These are phyloP conservation scores for Candida maesae DNA, from an alignment of 805 yeast species.

Conservation along the genomic window DNA sequence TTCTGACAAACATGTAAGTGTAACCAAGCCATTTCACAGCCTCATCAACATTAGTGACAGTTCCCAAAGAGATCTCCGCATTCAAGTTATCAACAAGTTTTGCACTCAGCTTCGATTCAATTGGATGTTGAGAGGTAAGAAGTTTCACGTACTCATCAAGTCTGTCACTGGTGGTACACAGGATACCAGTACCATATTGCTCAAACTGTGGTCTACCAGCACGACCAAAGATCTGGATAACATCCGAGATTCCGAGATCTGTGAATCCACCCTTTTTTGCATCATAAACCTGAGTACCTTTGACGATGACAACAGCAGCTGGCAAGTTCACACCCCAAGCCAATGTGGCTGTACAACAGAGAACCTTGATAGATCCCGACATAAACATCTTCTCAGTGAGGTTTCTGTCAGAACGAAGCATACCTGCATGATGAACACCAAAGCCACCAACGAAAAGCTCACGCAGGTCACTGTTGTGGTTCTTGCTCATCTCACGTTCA, in stretches of 20 bases:
- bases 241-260: slow-evolving; percentile 94
- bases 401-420: slow-evolving; percentile 87
- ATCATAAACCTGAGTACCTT: slow-evolving; percentile 95
- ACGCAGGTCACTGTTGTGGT: slow-evolving; percentile 71
- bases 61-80: slow-evolving; percentile 94
- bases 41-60: slow-evolving; percentile 90
- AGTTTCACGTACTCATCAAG: slow-evolving; percentile 86
- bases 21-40: slow-evolving; percentile 98
- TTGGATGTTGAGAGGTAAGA: slow-evolving; percentile 92
- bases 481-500: slow-evolving; percentile 63
- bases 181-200: slow-evolving; percentile 84
- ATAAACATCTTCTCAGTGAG: slow-evolving; percentile 84
- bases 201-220: slow-evolving; percentile 99
- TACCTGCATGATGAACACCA: slow-evolving; percentile 97
- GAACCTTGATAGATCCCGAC: slow-evolving; percentile 79
- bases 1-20: slow-evolving; percentile 88
- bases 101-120: slow-evolving; percentile 76
- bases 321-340: slow-evolving; percentile 99
- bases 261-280: slow-evolving; percentile 91
- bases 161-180: slow-evolving; percentile 78
- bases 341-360: slow-evolving; percentile 94
- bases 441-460: slow-evolving; percentile 81
- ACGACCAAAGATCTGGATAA: slow-evolving; percentile 96
- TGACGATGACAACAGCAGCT: slow-evolving; percentile 94
- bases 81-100: slow-evolving; percentile 88